Evolutionary conservation across 116 monocot species (phyloP).

Genomic region (Trichopus zeylanicus): DNA sequence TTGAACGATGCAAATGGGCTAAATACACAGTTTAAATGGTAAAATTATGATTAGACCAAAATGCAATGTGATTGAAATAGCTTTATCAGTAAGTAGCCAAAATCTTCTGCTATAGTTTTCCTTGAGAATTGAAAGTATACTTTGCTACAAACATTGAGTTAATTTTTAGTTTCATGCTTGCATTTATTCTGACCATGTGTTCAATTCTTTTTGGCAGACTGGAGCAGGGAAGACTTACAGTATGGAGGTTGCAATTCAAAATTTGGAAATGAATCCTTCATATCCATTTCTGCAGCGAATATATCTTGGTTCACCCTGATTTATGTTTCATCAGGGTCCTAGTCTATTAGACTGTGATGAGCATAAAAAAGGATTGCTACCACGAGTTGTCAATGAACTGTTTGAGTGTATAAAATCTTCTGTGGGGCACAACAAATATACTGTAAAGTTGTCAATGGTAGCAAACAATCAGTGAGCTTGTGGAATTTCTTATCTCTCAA

Average conservation of each 20-base stretch:
- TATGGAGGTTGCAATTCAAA: constrained; percentile 91
- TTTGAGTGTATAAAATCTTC: constrained; percentile 40
- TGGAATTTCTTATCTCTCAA: background rate
- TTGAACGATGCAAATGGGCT: no score
- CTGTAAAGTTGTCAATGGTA: constrained; percentile 87
- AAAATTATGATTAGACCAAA: no score
- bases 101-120: background rate
- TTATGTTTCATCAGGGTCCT: constrained; percentile 37
- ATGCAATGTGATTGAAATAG: no score
- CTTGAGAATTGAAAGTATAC: background rate
- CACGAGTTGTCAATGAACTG: constrained; percentile 52
- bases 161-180: background rate
- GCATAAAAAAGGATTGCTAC: constrained; percentile 57
- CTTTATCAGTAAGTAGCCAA: no score
- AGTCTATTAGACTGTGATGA: constrained; percentile 37
- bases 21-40: no score
- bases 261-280: no score
- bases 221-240: constrained; percentile 94
- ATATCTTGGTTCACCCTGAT: background rate
- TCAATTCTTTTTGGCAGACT: constrained; percentile 43
- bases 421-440: constrained; percentile 10
- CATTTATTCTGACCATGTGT: background rate
- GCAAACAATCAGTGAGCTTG: constrained; percentile 1
- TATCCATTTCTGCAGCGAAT: background rate
- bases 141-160: background rate